These are phyloP conservation scores for Fragilariopsis cylindrus DNA, from an alignment of 108 stramenopile species.

Conservation along the genomic window DNA sequence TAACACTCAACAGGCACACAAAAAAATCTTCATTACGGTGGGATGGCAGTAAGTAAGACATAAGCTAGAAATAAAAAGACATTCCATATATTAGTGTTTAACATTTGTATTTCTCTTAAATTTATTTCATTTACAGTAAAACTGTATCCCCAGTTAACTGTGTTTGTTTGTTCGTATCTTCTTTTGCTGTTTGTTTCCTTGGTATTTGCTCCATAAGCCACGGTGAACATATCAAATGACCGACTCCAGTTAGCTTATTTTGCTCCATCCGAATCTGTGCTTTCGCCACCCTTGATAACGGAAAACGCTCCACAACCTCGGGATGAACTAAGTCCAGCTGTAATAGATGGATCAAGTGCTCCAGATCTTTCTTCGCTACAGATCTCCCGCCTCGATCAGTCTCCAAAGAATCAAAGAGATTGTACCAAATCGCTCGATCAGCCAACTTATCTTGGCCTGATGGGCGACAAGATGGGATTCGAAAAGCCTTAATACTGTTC, in stretches of 20 bases:
- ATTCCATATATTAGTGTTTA: background rate
- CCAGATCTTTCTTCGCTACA: conserved; percentile 58
- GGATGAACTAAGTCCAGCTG: conserved; percentile 48
- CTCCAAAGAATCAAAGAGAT: conserved; percentile 60
- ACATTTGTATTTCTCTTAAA: background rate
- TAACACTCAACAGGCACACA: too few relatives aligned
- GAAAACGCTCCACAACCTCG: conserved; percentile 51
- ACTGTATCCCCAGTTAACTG: background rate
- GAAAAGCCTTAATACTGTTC: conserved; percentile 8
- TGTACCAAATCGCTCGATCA: conserved; percentile 37
- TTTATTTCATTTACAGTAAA: background rate
- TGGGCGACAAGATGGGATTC: conserved; percentile 4
- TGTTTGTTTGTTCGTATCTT: background rate
- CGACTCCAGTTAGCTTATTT: conserved; percentile 33
- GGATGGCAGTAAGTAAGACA: too few relatives aligned
- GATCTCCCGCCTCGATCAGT: conserved; percentile 14
- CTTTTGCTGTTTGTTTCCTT: background rate
- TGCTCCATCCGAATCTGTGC: conserved; percentile 51
- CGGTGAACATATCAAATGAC: conserved; percentile 50
- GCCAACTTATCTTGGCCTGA: conserved; percentile 21
- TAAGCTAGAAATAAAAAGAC: background rate
- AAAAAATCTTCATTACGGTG: too few relatives aligned
- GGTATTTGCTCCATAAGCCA: conserved; percentile 26
- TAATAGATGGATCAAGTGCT: conserved; percentile 59
- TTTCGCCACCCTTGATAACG: conserved; percentile 64